Conservation (phyloP, 2,329 filamentous ascomycete species). For the Botryotinia globosa region DNA sequence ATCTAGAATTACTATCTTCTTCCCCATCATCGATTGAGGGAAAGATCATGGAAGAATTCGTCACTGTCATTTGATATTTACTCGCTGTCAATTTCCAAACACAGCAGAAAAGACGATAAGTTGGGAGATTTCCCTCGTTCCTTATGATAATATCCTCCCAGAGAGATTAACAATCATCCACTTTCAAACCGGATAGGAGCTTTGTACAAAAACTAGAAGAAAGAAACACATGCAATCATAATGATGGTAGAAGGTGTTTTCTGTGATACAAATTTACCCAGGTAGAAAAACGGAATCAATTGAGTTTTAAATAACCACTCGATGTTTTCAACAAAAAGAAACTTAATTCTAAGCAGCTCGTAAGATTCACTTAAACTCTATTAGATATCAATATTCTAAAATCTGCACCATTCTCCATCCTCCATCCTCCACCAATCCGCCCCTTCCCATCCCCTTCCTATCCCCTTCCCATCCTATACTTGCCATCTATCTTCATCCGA, state of each 20-base stretch:
- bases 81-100: accelerated
- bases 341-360: no score
- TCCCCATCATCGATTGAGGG: accelerated
- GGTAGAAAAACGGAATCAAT: background rate
- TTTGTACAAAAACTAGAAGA: background rate
- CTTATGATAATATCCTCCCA: accelerated
- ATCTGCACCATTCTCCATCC: accelerated
- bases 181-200: background rate
- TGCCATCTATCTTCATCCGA: no score
- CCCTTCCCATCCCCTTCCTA: no score
- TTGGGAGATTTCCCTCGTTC: accelerated
- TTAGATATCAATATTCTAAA: background rate
- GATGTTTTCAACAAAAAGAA: background rate
- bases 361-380: no score
- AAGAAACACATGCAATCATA: background rate
- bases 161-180: no score
- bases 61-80: background rate
- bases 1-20: no score
- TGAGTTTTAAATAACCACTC: background rate
- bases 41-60: background rate
- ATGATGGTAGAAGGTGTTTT: no score
- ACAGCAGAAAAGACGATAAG: accelerated
- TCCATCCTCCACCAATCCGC: no score
- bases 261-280: background rate
- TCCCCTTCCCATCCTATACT: no score